A percentile compares a stretch with the other conserved stretches of the same genome.
Conservation (phyloP, 768 basidiomycete species). For the Pleurotus djamor region DNA sequence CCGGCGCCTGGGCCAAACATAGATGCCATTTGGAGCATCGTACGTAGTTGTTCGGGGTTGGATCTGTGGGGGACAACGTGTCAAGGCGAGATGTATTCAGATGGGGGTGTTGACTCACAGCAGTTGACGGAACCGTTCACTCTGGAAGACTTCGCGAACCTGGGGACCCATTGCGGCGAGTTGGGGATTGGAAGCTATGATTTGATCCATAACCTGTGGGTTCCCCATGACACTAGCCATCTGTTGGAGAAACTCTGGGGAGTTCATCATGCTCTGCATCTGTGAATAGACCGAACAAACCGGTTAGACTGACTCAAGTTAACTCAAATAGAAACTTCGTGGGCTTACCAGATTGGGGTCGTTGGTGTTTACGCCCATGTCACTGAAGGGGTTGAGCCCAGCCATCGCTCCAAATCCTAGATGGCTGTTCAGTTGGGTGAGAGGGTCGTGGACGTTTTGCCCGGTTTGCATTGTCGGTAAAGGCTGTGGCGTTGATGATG, state of each 20-base stretch:
- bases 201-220: slow-evolving; percentile 85
- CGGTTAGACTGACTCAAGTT: background rate
- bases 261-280: slow-evolving; percentile 85
- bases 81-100: background rate
- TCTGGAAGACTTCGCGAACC: slow-evolving; percentile 76
- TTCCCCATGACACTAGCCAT: slow-evolving; percentile 88
- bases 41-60: slow-evolving; percentile 74
- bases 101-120: slow-evolving; percentile 44
- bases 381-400: slow-evolving; percentile 89
- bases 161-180: slow-evolving; percentile 75
- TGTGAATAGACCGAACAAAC: slow-evolving; percentile 20
- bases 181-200: slow-evolving; percentile 82
- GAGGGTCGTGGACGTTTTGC: slow-evolving; percentile 84
- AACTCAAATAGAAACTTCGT: background rate
- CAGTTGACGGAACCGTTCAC: slow-evolving; percentile 71
- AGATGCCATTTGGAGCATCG: slow-evolving; percentile 74
- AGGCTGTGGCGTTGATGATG: slow-evolving; percentile 46
- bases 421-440: slow-evolving; percentile 79
- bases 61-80: background rate
- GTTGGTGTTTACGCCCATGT: slow-evolving; percentile 86
- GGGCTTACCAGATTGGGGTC: slow-evolving; percentile 89
- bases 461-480: slow-evolving; percentile 90
- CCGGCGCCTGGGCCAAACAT: slow-evolving; percentile 33
- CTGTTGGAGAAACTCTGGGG: slow-evolving; percentile 81
- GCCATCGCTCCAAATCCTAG: slow-evolving; percentile 79